Evolutionary conservation across 306 rosid genomes (phyloP).

Genomic region (Gynostemma pentaphyllum): DNA sequence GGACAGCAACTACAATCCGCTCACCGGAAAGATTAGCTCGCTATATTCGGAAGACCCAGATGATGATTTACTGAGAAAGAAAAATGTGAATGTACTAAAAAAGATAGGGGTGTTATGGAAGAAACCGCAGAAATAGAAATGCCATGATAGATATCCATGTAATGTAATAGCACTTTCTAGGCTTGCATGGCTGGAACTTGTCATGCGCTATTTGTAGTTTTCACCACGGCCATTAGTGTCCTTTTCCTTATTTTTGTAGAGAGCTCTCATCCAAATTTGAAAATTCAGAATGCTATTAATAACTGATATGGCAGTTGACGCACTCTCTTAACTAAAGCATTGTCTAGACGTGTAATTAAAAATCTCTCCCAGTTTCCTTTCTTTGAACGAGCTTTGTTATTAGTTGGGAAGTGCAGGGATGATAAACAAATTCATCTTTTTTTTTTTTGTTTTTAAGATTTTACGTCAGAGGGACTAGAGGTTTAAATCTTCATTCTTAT

Average conservation of each 20-base stretch:
- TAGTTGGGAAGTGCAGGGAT: too few relatives aligned
- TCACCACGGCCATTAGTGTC: slow-evolving; percentile 1
- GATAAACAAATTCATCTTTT: too few relatives aligned
- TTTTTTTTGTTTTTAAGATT: too few relatives aligned
- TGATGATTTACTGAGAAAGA: slow-evolving; percentile 74
- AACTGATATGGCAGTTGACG: slow-evolving; percentile 1
- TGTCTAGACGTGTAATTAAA: background rate
- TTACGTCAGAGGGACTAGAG: too few relatives aligned
- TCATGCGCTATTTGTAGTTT: too few relatives aligned
- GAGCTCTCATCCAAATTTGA: slow-evolving; percentile 4
- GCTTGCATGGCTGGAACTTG: slow-evolving; percentile 3
- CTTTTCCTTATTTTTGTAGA: slow-evolving; percentile 1
- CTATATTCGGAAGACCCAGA: slow-evolving; percentile 51
- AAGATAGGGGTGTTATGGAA: slow-evolving; percentile 96
- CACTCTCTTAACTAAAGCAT: background rate
- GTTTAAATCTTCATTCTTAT: too few relatives aligned
- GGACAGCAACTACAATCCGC: slow-evolving; percentile 46
- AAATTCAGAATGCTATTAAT: slow-evolving; percentile 10
- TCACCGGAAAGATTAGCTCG: slow-evolving; percentile 35
- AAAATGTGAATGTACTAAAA: slow-evolving; percentile 87
- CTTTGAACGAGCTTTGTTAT: background rate
- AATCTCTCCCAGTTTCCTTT: background rate
- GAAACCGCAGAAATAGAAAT: slow-evolving; percentile 66
- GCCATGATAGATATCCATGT: background rate
- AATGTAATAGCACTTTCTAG: background rate